Base-by-base conservation (phyloP, 108 stramenopile genomes). In the Cyclotella sp. region DNA sequence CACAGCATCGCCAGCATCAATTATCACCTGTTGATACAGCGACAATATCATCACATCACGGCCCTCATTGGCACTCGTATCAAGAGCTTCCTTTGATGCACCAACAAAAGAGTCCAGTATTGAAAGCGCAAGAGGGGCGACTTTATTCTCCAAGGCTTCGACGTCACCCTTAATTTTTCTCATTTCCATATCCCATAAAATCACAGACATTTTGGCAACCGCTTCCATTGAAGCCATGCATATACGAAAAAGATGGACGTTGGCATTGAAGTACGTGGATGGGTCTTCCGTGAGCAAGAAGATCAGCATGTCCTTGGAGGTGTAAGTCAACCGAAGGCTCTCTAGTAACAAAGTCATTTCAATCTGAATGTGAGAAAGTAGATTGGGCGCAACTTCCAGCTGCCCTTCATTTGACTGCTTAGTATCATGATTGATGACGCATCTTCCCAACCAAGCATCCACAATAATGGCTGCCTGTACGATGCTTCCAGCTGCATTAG, bases 361-460 rank as follows among this genome's bases (percentile, higher is more conserved):
- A 21, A 76, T 60, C 30, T 63, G 72, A 55, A 68, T 43, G 16
- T 77, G 58, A 41, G 82, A 47, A 24, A 83, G 55, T 10, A 83
- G 59, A 62, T 39, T 73, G 40, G 71, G 34, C 14, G 54, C 72
- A 10, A 59, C 60, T 22, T 70, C 76, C 7, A 77, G 59, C 52
- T 77, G 76, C 5, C 24, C 72, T 47, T 77, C 72, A 63, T 83
- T 83, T 11, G 82, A 73, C 46, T 70, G 72, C 43, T 77, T 83
- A 18, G 82, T 30, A 51, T 83, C 82, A 45, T 83, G 76, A 45
- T 83, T 83, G 60, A 65, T 71, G 61, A 83, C 69, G 45, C 82
- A 83, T 21, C 62, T 58, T 19, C 82, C 82, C 43, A 77, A 41
- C 82, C 82, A 83, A 16, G 76, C 76, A 47, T 83, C 82, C 21